Base-by-base conservation (phyloP, 2,329 filamentous ascomycete species). In the Lecanosticta acicola region DNA sequence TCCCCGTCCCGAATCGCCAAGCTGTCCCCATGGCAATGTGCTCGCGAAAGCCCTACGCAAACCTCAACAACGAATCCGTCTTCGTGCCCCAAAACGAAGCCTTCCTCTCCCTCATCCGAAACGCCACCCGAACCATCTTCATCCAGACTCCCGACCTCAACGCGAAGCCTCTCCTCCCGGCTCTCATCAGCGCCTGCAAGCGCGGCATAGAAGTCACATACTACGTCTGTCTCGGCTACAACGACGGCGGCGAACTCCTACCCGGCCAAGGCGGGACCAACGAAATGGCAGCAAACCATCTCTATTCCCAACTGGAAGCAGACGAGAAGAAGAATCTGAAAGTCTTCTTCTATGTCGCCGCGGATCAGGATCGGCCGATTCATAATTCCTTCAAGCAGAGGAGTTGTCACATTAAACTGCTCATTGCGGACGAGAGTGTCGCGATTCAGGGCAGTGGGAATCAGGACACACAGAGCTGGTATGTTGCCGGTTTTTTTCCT, bases 121-220 rank as follows among this genome's bases (percentile, higher is more conserved):
- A 88, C 55, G 84, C 85, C 0, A 65, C 72, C 43, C 68, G 68
- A 10, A 74, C 68, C 20, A 75, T 90, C n/a, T 87, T 90, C 58
- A 88, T 91, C 47, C 84, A 90, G 62, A 83, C 84, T 0, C 86
- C 86, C 0, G 84, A 87, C 17, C 73, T 91, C 32, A 91, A 91
- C 57, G 84, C 85, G 0, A 76, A 78, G 46, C 81, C 80, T 0
- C 68, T 89, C 0, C 58, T 88, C 0, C 76, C 80, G 0, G 81
- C 80, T 1, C 74, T 90, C 3, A 60, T 77, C 0, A 74, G 74
- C 2, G 85, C 86, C 0, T 75, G 82, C n/a, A 73, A 80, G 49
- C 72, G 85, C 1, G 85, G 85, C 0, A 66, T 89, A 0, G 70
- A 81, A 41, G 79, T 89, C 0, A 80, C 77, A 0, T 83, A 80